phyloP scores from a whole-genome alignment of 192 early-diverging fungal species.

The Diversispora eburnea region DNA sequence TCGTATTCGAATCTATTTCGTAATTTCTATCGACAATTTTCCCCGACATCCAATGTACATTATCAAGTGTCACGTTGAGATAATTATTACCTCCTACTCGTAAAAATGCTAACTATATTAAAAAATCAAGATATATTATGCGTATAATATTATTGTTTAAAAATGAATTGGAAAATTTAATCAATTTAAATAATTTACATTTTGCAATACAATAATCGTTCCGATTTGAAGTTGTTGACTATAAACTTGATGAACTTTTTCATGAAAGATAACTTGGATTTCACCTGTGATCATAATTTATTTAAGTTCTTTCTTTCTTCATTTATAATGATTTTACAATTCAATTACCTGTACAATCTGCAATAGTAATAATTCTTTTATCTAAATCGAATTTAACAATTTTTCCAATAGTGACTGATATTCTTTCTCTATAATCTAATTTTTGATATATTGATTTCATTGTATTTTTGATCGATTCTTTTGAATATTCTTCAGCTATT shows the following conservation, averaged over 20 bases:
- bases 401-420: not conserved
- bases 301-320: not conserved
- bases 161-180: not conserved
- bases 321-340: not conserved
- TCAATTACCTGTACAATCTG: not conserved
- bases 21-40: no score
- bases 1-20: no score
- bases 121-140: not conserved
- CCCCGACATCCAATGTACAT: not conserved
- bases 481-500: not conserved
- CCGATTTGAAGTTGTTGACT: not conserved
- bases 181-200: not conserved
- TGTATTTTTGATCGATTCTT: not conserved
- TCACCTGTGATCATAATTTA: not conserved
- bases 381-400: not conserved
- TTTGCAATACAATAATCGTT: not conserved
- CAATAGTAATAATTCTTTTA: not conserved
- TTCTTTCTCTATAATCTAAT: not conserved
- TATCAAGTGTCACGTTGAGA: not conserved
- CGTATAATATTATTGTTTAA: not conserved
- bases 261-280: not conserved
- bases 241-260: not conserved
- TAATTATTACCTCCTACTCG: not conserved
- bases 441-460: not conserved
- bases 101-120: not conserved